Evolutionary conservation across 371 early-diverging fungal species (phyloP).

Genomic region (Hamiltosporidium tvaerminnensis): DNA sequence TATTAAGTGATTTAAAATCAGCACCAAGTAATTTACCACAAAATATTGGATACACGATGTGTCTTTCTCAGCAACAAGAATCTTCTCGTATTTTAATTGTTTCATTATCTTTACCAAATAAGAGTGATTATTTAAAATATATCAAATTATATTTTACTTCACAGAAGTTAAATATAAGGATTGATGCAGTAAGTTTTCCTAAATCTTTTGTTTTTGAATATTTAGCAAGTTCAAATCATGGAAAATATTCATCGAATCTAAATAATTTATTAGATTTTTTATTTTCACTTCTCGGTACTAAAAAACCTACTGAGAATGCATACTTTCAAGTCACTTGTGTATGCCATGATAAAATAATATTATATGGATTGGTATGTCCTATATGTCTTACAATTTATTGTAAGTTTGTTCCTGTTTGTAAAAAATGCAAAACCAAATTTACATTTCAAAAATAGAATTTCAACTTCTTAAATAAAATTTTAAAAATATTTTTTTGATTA

Average conservation of each 20-base stretch:
- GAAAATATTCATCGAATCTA: background rate
- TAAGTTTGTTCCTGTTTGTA: slow-evolving; percentile 51
- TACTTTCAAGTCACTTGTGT: slow-evolving; percentile 13
- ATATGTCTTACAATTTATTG: slow-evolving; percentile 51
- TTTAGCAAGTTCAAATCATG: background rate
- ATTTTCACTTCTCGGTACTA: background rate
- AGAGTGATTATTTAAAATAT: background rate
- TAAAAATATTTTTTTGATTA: too few relatives aligned
- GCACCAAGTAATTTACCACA: background rate
- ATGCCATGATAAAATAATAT: slow-evolving; percentile 42
- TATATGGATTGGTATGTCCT: slow-evolving; percentile 45
- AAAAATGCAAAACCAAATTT: slow-evolving; percentile 31
- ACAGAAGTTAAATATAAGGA: background rate
- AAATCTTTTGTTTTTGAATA: background rate
- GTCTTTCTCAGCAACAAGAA: background rate
- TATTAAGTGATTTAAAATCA: too few relatives aligned
- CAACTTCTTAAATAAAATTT: too few relatives aligned
- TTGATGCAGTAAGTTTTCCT: background rate
- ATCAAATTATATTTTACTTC: background rate
- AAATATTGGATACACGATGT: background rate
- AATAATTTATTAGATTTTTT: background rate
- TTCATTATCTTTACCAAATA: background rate
- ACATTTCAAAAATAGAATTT: too few relatives aligned
- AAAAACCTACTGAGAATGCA: background rate
- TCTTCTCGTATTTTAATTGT: background rate